Evolutionary conservation across 108 stramenopile genomes (phyloP).

Genomic region (Fragilaria radians): DNA sequence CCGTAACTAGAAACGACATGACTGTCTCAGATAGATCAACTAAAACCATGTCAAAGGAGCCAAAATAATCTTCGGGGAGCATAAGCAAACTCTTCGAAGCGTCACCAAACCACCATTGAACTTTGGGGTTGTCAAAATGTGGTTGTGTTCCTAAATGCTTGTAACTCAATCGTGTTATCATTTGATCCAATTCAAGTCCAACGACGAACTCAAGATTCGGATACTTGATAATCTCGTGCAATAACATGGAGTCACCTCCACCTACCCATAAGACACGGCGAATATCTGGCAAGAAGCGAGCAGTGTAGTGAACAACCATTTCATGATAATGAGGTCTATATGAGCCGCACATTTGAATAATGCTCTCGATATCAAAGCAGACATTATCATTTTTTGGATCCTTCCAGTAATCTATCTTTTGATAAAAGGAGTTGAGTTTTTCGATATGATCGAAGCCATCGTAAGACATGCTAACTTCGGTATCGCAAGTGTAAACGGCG

Average conservation of each 20-base stretch:
- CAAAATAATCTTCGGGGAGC: conserved; percentile 74
- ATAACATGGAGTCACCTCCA: conserved; percentile 84
- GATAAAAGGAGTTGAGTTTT: conserved; percentile 23
- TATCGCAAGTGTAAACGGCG: conserved; percentile 14
- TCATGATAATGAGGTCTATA: conserved; percentile 88
- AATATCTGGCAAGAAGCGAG: conserved; percentile 55
- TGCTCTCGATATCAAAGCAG: conserved; percentile 64
- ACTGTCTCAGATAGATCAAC: conserved; percentile 80
- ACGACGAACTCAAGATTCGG: conserved; percentile 64
- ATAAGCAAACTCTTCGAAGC: conserved; percentile 73
- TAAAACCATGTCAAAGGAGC: conserved; percentile 80
- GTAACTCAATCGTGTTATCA: conserved; percentile 55
- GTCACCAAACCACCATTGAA: conserved; percentile 90
- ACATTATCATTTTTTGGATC: conserved; percentile 32
- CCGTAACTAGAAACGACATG: conserved; percentile 62
- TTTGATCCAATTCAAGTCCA: conserved; percentile 81
- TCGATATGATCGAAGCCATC: conserved; percentile 15
- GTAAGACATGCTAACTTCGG: conserved; percentile 2
- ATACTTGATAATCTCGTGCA: conserved; percentile 79
- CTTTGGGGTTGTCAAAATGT: conserved; percentile 75
- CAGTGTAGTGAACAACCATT: conserved; percentile 66
- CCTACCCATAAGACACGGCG: conserved; percentile 72
- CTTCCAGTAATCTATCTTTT: conserved; percentile 22
- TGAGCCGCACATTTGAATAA: conserved; percentile 62
- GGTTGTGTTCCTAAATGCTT: conserved; percentile 71